Base-by-base conservation (phyloP, 2,329 filamentous ascomycete species). In the Metarhizium anisopliae region DNA sequence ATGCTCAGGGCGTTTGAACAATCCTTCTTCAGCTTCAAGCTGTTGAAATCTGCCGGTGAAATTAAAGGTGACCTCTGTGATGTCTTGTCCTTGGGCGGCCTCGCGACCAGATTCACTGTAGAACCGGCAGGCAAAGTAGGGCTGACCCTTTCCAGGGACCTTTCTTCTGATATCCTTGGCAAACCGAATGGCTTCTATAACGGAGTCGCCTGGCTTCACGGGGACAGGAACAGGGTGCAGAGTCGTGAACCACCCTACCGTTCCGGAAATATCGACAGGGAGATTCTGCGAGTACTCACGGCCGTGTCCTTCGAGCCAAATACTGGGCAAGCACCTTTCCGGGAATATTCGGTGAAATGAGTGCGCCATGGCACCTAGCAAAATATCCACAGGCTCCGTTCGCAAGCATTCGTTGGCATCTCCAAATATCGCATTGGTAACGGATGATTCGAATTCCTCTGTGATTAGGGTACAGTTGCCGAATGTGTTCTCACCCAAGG, bases 31-130 rank as follows among this genome's bases (percentile, higher is more conserved):
- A 0, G 66, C 62, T 55, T 78, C 74, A 2, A 77, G 65, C 47
- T 77, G 73, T 59, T 78, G 75, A 53, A 71, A 59, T 10, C 53
- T 42, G 71, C 52, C 72, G 65, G 10, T 74, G 56, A 77, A 80
- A 61, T 80, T 80, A 66, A 80, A 78, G 0, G 74, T 63, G 2
- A 80, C 58, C 59, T 81, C 78, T 58, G 75, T 70, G 0, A 67
- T 62, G n/a, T 64, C 64, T 56, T 73, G 68, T 1, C 68, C 59
- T 1, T 59, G 57, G 59, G 70, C 73, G 30, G 66, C 59, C 43
- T 70, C 58, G 1, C 57, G 59, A 2, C 68, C 67, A 1, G 64
- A 61, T 25, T 61, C 55, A 40, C 60, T 69, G 51, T 70, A 62
- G 52, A 67, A 67, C 5, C 66, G 65, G 2, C 65, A 64, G 0